These are phyloP conservation scores for Apodospora peruviana DNA, from an alignment of 495 filamentous ascomycete genomes.

Conservation along the genomic window DNA sequence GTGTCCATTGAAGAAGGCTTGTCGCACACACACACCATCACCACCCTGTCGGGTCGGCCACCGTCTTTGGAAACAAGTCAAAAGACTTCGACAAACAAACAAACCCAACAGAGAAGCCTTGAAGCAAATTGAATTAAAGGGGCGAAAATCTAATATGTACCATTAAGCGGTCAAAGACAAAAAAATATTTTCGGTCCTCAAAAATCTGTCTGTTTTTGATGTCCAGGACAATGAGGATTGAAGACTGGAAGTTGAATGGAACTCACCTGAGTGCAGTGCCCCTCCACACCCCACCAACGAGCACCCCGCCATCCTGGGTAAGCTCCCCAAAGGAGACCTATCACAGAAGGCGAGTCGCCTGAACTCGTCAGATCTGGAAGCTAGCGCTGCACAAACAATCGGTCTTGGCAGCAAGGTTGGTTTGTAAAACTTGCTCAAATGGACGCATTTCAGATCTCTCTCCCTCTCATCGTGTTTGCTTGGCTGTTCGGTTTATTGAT, in stretches of 20 bases:
- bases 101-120: too few species aligned
- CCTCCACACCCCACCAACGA: not conserved
- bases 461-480: too few species aligned
- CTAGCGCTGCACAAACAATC: slow-evolving; percentile 2
- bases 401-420: not conserved
- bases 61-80: too few species aligned
- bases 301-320: not conserved
- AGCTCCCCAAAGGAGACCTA: not conserved
- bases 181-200: too few species aligned
- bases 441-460: too few species aligned
- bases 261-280: not conserved
- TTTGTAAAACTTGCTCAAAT: slow-evolving; percentile 27
- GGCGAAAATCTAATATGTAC: too few species aligned
- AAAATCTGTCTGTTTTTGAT: too few species aligned
- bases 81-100: too few species aligned
- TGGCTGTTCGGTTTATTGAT: too few species aligned
- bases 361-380: not conserved
- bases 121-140: too few species aligned
- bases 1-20: not conserved
- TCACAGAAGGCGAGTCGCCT: not conserved
- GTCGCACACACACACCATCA: not conserved
- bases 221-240: too few species aligned
- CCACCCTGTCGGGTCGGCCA: not conserved
- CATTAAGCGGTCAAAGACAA: too few species aligned
- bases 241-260: not conserved